Evolutionary conservation across 2,329 filamentous ascomycete species (phyloP).

Genomic region (Claviceps fusiformis): DNA sequence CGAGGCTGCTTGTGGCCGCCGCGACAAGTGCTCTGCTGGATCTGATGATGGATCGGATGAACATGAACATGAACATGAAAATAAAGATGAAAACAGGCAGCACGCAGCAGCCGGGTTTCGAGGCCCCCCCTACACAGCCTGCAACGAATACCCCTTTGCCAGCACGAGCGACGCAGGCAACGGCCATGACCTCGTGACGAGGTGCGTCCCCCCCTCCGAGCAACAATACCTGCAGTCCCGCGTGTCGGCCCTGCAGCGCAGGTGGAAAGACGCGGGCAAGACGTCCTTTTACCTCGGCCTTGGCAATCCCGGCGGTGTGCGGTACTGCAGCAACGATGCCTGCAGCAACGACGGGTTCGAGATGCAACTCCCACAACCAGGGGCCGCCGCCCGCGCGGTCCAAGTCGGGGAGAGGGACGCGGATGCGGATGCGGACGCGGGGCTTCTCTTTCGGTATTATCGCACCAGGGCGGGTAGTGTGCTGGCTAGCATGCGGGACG

Average conservation of each 20-base stretch:
- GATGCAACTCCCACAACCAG: neutral
- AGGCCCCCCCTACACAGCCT: neutral
- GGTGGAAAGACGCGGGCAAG: neutral
- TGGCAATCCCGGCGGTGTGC: neutral
- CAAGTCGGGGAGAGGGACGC: too few relatives aligned
- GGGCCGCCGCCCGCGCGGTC: too few relatives aligned
- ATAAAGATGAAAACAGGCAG: too few relatives aligned
- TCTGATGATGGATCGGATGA: too few relatives aligned
- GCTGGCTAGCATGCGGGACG: neutral
- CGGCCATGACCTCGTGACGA: neutral
- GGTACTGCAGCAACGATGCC: neutral
- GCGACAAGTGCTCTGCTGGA: neutral
- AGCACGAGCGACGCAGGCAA: neutral
- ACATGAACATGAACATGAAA: too few relatives aligned
- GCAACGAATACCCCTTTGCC: neutral
- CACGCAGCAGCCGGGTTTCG: too few relatives aligned
- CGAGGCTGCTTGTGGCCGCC: too few relatives aligned
- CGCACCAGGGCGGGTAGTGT: neutral
- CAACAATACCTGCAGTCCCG: neutral
- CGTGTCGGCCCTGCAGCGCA: neutral
- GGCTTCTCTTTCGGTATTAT: neutral
- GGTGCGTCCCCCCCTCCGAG: neutral
- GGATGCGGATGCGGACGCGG: neutral
- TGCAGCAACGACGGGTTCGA: neutral
- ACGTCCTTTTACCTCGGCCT: neutral